Conservation (phyloP, 2,329 filamentous ascomycete genomes). For the Thyridium curvatum region DNA sequence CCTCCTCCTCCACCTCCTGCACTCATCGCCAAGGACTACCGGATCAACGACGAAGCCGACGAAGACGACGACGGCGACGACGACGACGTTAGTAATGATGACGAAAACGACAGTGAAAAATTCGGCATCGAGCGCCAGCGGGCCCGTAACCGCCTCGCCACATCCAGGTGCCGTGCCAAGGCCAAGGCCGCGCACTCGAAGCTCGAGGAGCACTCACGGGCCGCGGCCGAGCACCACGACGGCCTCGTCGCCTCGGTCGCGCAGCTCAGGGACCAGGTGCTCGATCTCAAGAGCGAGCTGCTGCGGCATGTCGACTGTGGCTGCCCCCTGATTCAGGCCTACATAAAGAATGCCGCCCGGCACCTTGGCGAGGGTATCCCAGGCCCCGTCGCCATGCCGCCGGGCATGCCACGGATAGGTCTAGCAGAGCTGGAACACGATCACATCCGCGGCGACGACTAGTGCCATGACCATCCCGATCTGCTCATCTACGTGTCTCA, state of each 20-base stretch:
- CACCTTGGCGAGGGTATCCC: conserved; percentile 4
- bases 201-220: conserved; percentile 15
- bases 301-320: conserved; percentile 18
- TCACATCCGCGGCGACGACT: too few species aligned
- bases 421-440: too few species aligned
- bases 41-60: too few species aligned
- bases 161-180: conserved; percentile 22
- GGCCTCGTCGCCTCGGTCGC: conserved; percentile 11
- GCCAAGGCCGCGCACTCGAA: conserved; percentile 15
- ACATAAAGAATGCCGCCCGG: conserved; percentile 15
- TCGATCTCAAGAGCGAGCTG: conserved; percentile 20
- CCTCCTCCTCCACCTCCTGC: too few species aligned
- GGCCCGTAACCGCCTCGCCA: conserved; percentile 19
- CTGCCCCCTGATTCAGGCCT: conserved; percentile 18
- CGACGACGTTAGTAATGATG: too few species aligned
- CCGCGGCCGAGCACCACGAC: conserved; percentile 7
- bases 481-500: too few species aligned
- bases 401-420: too few species aligned
- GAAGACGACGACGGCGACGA: too few species aligned
- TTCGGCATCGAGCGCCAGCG: conserved; percentile 4
- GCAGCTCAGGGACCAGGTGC: conserved; percentile 19
- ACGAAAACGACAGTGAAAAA: too few species aligned
- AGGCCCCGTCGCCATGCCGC: too few species aligned
- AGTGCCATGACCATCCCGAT: too few species aligned
- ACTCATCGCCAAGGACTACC: too few species aligned